Evolutionary conservation across 2,329 filamentous ascomycete genomes (phyloP).

Genomic region (Dactylella cylindrospora): DNA sequence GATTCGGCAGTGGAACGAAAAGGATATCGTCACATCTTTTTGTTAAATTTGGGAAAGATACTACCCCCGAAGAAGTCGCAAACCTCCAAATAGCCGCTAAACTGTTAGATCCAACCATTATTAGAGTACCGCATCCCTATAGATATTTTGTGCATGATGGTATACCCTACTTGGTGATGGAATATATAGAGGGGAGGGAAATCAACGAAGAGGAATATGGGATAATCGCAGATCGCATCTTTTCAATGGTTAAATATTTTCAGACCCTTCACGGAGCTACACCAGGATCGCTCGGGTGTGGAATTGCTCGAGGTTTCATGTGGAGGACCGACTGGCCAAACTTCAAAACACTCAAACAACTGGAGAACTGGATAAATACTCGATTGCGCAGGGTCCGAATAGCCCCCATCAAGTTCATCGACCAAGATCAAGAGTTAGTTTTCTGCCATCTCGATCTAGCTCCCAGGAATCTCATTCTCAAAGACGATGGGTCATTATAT

Average conservation of each 20-base stretch:
- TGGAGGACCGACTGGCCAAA: neutral
- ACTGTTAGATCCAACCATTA: neutral
- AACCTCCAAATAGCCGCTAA: slow-evolving; percentile 2
- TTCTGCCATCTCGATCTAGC: slow-evolving; percentile 6
- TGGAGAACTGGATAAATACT: neutral
- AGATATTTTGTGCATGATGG: neutral
- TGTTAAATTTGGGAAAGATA: no score
- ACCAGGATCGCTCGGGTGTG: neutral
- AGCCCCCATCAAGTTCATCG: neutral
- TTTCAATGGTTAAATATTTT: slow-evolving; percentile 1
- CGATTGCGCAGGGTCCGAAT: neutral
- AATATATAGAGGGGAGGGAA: neutral
- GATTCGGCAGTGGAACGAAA: no score
- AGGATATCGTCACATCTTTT: no score
- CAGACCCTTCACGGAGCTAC: neutral
- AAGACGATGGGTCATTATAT: neutral
- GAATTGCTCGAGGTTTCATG: neutral
- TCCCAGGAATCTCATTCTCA: slow-evolving; percentile 2
- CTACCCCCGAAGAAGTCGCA: neutral
- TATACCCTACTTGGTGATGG: slow-evolving; percentile 7
- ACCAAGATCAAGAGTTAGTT: neutral
- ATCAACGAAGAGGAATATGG: neutral
- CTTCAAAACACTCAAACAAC: neutral
- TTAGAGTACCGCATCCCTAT: slow-evolving; percentile 10
- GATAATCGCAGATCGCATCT: neutral